These are phyloP conservation scores for Phytophthora rubi DNA, from an alignment of 352 stramenopile species.

Conservation along the genomic window DNA sequence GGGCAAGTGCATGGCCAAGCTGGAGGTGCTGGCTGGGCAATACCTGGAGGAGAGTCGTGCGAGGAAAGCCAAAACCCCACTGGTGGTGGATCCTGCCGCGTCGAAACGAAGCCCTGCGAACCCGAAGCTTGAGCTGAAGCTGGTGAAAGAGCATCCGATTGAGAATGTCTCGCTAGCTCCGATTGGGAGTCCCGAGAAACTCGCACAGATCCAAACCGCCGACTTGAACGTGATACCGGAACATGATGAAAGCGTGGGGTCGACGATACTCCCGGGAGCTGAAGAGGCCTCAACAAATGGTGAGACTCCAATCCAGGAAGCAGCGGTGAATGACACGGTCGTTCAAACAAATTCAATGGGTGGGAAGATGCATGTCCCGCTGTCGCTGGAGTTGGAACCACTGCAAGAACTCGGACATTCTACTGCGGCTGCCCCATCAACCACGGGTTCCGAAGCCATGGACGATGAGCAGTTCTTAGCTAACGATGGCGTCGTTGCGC, in stretches of 20 bases:
- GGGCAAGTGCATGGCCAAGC: slow-evolving; percentile 78
- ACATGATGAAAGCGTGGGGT: not conserved
- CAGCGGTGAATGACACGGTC: not conserved
- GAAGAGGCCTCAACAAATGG: not conserved
- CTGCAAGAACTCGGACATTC: not conserved
- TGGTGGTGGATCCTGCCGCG: not conserved
- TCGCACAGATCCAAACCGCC: not conserved
- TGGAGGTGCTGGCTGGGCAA: slow-evolving; percentile 56
- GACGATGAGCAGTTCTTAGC: not conserved
- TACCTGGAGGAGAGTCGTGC: slow-evolving; percentile 30
- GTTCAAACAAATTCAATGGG: not conserved
- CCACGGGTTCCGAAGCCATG: not conserved
- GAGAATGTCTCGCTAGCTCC: slow-evolving; percentile 27
- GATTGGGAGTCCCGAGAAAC: slow-evolving; percentile 16
- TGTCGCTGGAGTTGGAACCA: not conserved
- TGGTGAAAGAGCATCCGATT: slow-evolving; percentile 28
- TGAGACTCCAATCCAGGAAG: not conserved
- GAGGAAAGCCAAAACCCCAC: slow-evolving; percentile 9
- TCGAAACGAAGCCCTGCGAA: not conserved
- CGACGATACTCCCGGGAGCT: not conserved
- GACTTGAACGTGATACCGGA: not conserved
- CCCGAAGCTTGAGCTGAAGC: slow-evolving; percentile 12
- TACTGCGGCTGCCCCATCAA: not conserved
- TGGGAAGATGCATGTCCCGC: not conserved
- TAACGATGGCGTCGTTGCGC: not conserved